These are phyloP conservation scores for Pichia gijzeniarum DNA, from an alignment of 805 yeast species.

Conservation along the genomic window DNA sequence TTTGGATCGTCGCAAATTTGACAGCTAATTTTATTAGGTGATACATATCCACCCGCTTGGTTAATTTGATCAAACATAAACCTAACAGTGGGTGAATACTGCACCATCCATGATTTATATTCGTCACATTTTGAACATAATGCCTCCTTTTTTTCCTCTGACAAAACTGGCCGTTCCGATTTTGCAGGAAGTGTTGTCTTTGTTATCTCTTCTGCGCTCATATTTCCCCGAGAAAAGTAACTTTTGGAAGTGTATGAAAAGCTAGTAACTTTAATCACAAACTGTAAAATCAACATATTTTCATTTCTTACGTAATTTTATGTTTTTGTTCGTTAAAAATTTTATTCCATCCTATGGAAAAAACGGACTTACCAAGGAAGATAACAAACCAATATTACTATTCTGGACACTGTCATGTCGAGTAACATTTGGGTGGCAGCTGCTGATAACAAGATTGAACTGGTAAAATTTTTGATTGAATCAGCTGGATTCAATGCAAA, in stretches of 20 bases:
- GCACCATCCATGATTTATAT: conserved; percentile 72
- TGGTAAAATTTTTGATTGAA: conserved; percentile 51
- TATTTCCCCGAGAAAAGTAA: neutral
- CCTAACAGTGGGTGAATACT: conserved; percentile 74
- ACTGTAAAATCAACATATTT: too few relatives aligned
- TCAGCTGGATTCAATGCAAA: conserved; percentile 55
- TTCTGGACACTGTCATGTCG: conserved; percentile 11
- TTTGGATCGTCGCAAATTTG: conserved; percentile 76
- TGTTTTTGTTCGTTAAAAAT: neutral
- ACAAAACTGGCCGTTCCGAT: neutral
- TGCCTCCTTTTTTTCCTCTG: conserved; percentile 8
- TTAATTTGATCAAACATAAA: conserved; percentile 83
- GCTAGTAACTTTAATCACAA: too few relatives aligned
- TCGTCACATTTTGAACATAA: conserved; percentile 69
- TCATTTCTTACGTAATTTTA: neutral
- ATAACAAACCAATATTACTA: too few relatives aligned
- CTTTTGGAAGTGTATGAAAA: too few relatives aligned
- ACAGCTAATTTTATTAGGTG: conserved; percentile 57
- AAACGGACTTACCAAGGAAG: too few relatives aligned
- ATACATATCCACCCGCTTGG: conserved; percentile 49
- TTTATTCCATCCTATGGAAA: neutral
- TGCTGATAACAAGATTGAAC: conserved; percentile 64
- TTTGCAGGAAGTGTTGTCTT: conserved; percentile 3
- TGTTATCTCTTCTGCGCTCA: conserved; percentile 4
- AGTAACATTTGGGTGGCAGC: conserved; percentile 90